Evolutionary conservation across 1,284 basidiomycete species (phyloP).

Genomic region (Exobasidium cylindrosporum): DNA sequence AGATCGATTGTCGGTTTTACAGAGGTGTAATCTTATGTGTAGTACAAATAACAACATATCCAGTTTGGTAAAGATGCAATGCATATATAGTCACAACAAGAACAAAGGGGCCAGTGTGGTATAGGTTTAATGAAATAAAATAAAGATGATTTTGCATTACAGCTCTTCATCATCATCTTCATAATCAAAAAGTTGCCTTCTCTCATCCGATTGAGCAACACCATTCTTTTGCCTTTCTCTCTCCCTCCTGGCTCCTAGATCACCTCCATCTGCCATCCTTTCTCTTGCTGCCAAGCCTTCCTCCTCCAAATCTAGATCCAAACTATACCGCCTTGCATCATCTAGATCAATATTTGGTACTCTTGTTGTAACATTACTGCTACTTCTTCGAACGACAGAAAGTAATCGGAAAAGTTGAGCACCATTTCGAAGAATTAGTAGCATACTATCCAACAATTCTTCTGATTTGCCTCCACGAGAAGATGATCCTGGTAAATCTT

Average conservation of each 20-base stretch:
- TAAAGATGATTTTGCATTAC: no score
- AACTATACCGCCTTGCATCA: slow-evolving; percentile 37
- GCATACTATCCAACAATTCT: slow-evolving; percentile 49
- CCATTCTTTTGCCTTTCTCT: slow-evolving; percentile 12
- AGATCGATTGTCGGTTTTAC: no score
- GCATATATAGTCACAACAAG: no score
- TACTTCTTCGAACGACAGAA: slow-evolving; percentile 44
- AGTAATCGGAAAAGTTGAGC: slow-evolving; percentile 48
- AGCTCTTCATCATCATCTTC: slow-evolving; percentile 24
- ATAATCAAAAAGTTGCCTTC: slow-evolving; percentile 16
- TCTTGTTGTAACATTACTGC: slow-evolving; percentile 38
- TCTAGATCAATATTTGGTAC: slow-evolving; percentile 45
- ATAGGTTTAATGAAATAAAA: no score
- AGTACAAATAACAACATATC: no score
- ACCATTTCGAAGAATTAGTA: slow-evolving; percentile 50
- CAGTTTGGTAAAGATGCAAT: no score
- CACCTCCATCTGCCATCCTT: slow-evolving; percentile 49
- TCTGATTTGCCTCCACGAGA: slow-evolving; percentile 40
- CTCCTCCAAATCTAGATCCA: slow-evolving; percentile 52
- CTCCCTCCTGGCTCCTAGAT: slow-evolving; percentile 16
- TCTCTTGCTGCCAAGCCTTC: slow-evolving; percentile 48
- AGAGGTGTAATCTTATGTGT: no score
- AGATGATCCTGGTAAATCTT: slow-evolving; percentile 2
- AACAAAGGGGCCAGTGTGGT: no score
- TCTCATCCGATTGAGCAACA: slow-evolving; percentile 13